Base-by-base conservation (phyloP, 2,329 filamentous ascomycete genomes). In the Metarhizium robertsii region DNA sequence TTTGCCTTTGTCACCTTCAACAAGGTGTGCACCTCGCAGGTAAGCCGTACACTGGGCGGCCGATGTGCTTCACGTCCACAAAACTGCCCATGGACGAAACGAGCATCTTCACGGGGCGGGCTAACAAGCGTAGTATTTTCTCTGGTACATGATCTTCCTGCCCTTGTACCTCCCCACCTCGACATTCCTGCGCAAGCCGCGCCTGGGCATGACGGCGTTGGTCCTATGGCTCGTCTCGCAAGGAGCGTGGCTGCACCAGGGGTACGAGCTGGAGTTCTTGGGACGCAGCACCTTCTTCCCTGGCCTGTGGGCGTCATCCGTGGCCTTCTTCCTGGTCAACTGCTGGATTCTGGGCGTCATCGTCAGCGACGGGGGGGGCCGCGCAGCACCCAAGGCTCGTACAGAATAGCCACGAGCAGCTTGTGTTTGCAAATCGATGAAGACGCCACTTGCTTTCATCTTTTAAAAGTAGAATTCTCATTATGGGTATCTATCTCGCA, bases 1-100 rank as follows among this genome's bases (percentile, higher is more conserved):
- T 96, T 96, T 72, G 90, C 92, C 0, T 99, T 99, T 71, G 94
- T 97, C 4, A 86, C 91, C 0, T 97, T 97, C 64, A 99, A 99
- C 75, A 99, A 99, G 75, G 94, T 99, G 59, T 97, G 92, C 79
- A 99, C 94, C 3, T 96, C 91, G 66, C 92, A 97, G 80, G 90
- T 94, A 80, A 60, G 47, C 8, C 13, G 3, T 40, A 4, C 36
- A 13, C 20, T 20, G 20, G 20, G 20, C 20, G 20, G 20, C 20
- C 20, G 20, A 20, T 20, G 20, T 20, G 20, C 20, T 20, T 2
- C 20, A 20, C 20, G 20, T 20, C 20, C 20, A 20, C 20, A 20
- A 20, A 25, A 25, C 25, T 25, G 3, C 25, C 25, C 3, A 25
- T 25, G 1, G 25, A 25, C 25, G 25, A 25, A 25, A 25, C 25